phyloP scores from a whole-genome alignment of 257 asterid genomes.

The Cruciata laevipes region DNA sequence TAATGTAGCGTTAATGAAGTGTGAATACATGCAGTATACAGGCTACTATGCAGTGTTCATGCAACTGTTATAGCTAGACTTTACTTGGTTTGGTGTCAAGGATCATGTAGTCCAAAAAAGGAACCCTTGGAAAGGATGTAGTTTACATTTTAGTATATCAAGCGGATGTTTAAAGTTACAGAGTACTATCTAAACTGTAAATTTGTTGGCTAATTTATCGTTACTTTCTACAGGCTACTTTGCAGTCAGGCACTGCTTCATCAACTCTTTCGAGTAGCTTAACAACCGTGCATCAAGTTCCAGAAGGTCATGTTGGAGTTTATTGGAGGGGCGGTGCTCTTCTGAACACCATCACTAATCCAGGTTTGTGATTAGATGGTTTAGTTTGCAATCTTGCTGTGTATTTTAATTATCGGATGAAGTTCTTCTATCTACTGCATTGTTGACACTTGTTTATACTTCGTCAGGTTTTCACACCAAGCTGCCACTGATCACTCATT shows the following conservation, averaged over 20 bases:
- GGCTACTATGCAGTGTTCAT: constrained; percentile 44
- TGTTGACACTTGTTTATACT: constrained; percentile 9
- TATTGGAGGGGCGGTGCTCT: constrained; percentile 99
- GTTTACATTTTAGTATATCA: too few species aligned
- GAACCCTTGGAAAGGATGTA: too few species aligned
- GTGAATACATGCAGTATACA: background rate
- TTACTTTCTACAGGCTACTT: constrained; percentile 15
- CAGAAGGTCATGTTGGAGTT: constrained; percentile 97
- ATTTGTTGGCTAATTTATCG: too few species aligned
- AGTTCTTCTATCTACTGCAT: constrained; percentile 5
- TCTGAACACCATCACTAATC: constrained; percentile 60
- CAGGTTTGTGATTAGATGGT: constrained; percentile 44
- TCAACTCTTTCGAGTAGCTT: constrained; percentile 40
- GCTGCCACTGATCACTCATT: constrained; percentile 80
- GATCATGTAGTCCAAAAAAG: too few species aligned
- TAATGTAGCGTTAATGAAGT: background rate
- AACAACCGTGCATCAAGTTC: constrained; percentile 87
- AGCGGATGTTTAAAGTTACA: too few species aligned
- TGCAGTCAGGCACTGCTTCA: constrained; percentile 51
- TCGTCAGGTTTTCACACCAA: constrained; percentile 80
- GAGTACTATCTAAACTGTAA: too few species aligned
- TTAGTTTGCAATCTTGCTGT: background rate
- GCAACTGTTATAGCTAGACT: too few species aligned
- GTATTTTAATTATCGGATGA: background rate
- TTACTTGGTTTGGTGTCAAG: too few species aligned